Conservation (phyloP, 371 early-diverging fungal genomes). For the Dichotomocladium elegans region DNA sequence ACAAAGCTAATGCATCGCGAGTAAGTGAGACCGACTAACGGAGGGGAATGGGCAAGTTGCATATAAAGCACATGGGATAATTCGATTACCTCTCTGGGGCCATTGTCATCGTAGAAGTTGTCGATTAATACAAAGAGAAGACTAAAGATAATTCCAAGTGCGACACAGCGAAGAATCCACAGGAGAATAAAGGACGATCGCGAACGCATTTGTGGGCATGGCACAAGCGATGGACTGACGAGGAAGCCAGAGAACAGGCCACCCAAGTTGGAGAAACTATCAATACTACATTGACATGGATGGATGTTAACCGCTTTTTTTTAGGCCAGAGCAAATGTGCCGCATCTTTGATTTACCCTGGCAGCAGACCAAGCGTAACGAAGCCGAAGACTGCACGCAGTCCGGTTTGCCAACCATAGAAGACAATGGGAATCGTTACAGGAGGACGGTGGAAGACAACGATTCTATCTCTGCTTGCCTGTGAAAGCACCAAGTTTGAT, state of each 20-base stretch:
- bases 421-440: too few relatives aligned
- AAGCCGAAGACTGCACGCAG: not conserved
- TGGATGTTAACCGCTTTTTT: constrained; percentile 9
- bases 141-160: not conserved
- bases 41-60: not conserved
- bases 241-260: constrained; percentile 50
- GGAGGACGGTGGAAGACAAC: too few relatives aligned
- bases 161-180: constrained; percentile 1
- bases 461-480: not conserved
- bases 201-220: constrained; percentile 10
- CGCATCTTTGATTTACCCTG: constrained; percentile 68
- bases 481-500: constrained; percentile 29
- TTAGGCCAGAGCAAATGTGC: constrained; percentile 34
- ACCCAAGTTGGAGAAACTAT: constrained; percentile 64
- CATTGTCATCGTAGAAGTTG: constrained; percentile 8
- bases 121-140: not conserved
- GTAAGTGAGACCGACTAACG: too few relatives aligned
- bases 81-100: constrained; percentile 1
- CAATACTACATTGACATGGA: constrained; percentile 27
- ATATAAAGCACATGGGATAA: not conserved
- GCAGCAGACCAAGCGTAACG: constrained; percentile 67
- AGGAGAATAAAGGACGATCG: not conserved
- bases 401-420: too few relatives aligned
- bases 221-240: constrained; percentile 38
- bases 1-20: constrained; percentile 11